Evolutionary conservation across 257 asterid genomes (phyloP).

Genomic region (Penstemon newberryi): DNA sequence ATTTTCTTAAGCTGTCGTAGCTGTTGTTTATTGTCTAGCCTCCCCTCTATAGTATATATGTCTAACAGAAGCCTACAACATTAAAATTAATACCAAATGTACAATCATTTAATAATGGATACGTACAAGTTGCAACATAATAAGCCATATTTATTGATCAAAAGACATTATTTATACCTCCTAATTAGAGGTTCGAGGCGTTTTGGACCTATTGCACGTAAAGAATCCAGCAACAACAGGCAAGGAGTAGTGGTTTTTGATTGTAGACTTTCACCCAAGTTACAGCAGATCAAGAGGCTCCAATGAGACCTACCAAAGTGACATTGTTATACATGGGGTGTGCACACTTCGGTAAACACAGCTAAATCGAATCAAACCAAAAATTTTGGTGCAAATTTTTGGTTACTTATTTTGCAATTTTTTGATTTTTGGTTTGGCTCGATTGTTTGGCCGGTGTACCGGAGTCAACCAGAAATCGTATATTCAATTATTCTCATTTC

Average conservation of each 20-base stretch:
- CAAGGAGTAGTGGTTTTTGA: conserved; percentile 47
- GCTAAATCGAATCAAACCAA: too few relatives aligned
- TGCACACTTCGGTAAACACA: too few relatives aligned
- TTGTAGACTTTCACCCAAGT: conserved; percentile 46
- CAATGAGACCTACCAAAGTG: conserved; percentile 59
- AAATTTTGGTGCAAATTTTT: too few relatives aligned
- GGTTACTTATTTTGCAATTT: too few relatives aligned
- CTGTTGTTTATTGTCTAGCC: conserved; percentile 33
- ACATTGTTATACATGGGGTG: conserved; percentile 5
- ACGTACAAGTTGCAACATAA: not conserved
- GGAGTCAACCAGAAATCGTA: too few relatives aligned
- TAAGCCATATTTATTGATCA: not conserved
- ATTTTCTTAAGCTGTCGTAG: conserved; percentile 42
- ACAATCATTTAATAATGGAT: not conserved
- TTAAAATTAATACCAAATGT: not conserved
- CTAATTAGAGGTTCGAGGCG: conserved; percentile 58
- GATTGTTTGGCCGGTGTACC: too few relatives aligned
- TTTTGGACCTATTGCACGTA: conserved; percentile 41
- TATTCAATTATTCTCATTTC: too few relatives aligned
- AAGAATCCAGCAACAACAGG: conserved; percentile 68
- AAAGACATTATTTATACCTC: conserved; percentile 35
- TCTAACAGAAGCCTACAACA: conserved; percentile 50
- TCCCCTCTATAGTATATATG: conserved; percentile 37
- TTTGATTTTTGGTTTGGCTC: too few relatives aligned
- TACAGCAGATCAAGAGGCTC: conserved; percentile 72